Base-by-base conservation (phyloP, 345 rosid genomes). In the Hevea brasiliensis region DNA sequence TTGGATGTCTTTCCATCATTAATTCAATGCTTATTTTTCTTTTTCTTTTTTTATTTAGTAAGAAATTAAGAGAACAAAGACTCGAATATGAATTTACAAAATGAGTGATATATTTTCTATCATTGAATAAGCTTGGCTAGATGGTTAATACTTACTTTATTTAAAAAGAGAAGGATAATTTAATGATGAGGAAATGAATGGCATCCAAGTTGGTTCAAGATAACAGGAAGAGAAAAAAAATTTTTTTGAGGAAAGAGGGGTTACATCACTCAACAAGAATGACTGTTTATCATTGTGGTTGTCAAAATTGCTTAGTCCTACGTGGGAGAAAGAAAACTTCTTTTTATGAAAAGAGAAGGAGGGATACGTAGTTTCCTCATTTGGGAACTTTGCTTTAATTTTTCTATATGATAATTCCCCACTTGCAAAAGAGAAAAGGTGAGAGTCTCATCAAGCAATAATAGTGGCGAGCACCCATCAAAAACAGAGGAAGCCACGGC, bases 281-380 rank as follows among this genome's bases (percentile, higher is more conserved):
- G 63, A 23, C 17, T 26, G 37, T 14, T 70, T 27, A 60, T 60
- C 8, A 61, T 71, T 20, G 67, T 59, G 74, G 41, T 60, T 71
- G 67, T 71, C 65, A 71, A 70, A 70, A 58, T 71, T 71, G 74
- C 66, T 27, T 60, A 59, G 57, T 59, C 66, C 57, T 45, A 67
- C 59, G 66, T 20, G 40, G 42, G 74, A 29, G 59, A 71, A 48
- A 27, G 74, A 44, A 59, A 27, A 41, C 24, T 59, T 60, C 74
- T 24, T 3, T 42, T 71, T 59, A 26, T 45, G 58, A 42, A 53
- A 71, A 27, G 26, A 15, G 32, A 44, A 56, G n/a, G 13, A 70
- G 11, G 12, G 18, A 24, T 20, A 71, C 67, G 74, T 48, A 23
- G 57, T 59, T 71, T 71, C 67, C 74, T 42, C 7, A 26, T 60